phyloP scores from a whole-genome alignment of 2,329 filamentous ascomycete genomes.

The Aschersonia sp. region DNA sequence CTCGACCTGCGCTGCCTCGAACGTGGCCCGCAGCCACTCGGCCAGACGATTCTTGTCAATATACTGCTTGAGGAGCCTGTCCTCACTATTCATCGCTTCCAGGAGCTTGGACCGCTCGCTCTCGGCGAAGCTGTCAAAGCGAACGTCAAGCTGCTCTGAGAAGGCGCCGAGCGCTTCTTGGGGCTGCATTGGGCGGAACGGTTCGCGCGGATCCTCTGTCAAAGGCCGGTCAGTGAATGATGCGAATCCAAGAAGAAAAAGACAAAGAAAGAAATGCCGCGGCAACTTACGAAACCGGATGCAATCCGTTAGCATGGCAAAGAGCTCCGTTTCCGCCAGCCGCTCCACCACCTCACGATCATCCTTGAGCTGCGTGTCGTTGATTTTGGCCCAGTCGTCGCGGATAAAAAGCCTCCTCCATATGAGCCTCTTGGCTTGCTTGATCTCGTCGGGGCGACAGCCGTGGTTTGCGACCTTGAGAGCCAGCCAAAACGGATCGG shows the following conservation, averaged over 20 bases:
- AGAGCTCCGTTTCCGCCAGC: slow-evolving; percentile 53
- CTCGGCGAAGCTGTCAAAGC: slow-evolving; percentile 44
- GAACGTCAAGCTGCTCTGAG: slow-evolving; percentile 44
- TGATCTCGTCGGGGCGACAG: slow-evolving; percentile 39
- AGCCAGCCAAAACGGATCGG: slow-evolving; percentile 61
- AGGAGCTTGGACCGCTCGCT: slow-evolving; percentile 52
- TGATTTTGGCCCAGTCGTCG: slow-evolving; percentile 73
- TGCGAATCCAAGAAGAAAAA: too few relatives aligned
- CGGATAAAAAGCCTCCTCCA: slow-evolving; percentile 79
- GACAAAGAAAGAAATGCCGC: too few relatives aligned
- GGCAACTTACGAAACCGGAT: slow-evolving; percentile 45
- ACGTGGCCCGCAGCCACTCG: slow-evolving; percentile 42
- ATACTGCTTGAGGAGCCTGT: slow-evolving; percentile 46
- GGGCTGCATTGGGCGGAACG: slow-evolving; percentile 33
- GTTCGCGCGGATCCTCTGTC: slow-evolving; percentile 25
- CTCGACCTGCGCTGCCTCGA: slow-evolving; percentile 21
- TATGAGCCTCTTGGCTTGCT: slow-evolving; percentile 47
- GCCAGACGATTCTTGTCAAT: slow-evolving; percentile 55
- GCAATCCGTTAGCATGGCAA: slow-evolving; percentile 49
- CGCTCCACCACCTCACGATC: slow-evolving; percentile 52
- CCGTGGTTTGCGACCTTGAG: slow-evolving; percentile 44
- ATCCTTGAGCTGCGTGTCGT: slow-evolving; percentile 60
- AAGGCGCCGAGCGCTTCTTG: slow-evolving; percentile 44
- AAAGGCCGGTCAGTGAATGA: neutral
- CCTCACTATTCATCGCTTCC: slow-evolving; percentile 60